Evolutionary conservation across 305 asterid genomes (phyloP), one percentile per base, ranked within the genome.

Genomic region (Salvia sclarea): DNA sequence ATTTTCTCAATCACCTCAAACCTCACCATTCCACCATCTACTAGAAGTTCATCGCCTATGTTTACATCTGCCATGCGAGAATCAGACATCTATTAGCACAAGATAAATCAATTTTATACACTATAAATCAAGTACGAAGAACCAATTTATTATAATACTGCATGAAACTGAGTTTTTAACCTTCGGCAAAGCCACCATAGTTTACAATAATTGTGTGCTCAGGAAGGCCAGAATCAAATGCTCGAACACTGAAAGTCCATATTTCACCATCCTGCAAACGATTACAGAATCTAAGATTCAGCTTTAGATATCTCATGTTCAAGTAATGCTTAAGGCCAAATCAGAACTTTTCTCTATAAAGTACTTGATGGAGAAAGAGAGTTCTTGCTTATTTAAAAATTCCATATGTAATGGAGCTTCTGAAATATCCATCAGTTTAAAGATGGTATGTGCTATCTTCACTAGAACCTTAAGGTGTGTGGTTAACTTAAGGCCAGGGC

Each of bases 11-110:
- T 82, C 79, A 95, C 99, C 73, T 95, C 98, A 86, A 92, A 95
- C 79, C 99, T 86, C 75, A 92, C 99, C 99, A 95, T 95, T 73
- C 99, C 98, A 82, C 99, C 99, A 79, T 95, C 99, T 55, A 95
- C 92, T 47, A 95, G 85, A 72, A 95, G 97, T 44, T 92, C 98
- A 82, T 95, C 98, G 20, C 99, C 97, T 62, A 89, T 87, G 70
- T 78, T 78, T 58, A 89, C 91, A 89, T 95, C 99, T 95, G 96
- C 62, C 71, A 70, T 0, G 44, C 3, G 33, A 66, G 54, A 68
- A 44, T 8, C 6, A 64, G 31, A 24, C 14, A 56, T 37, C 49
- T 54, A 66, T 76, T 50, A 77, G 66, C 79, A 64, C 9, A 24
- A 28, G 10, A 66, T 9, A 57, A 8, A 50, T 53, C 24, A 21